A percentile compares a stretch with the other conserved stretches of the same genome.
Conservation (phyloP, 352 stramenopile species). For the Globisporangium barbulae region DNA sequence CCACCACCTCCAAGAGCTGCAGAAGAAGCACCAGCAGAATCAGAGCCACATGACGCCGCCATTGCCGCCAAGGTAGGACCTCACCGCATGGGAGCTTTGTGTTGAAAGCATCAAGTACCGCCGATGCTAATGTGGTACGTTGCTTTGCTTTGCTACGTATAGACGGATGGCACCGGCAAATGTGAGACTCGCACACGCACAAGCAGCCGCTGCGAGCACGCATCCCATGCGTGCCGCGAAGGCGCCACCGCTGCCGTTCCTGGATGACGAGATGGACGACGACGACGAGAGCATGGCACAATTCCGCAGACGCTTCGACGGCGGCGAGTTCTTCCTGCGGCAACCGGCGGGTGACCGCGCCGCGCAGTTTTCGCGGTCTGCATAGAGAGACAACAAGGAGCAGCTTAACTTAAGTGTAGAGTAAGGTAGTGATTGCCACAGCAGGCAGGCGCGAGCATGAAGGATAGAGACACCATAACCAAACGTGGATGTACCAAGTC, state of each 20-base stretch:
- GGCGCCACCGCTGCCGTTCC: slow-evolving; percentile 20
- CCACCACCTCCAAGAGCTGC: not conserved
- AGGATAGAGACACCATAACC: not conserved
- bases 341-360: not conserved
- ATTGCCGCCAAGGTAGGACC: not conserved
- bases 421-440: not conserved
- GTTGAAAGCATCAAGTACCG: not conserved
- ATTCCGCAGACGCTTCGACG: slow-evolving; percentile 19
- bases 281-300: slow-evolving; percentile 19
- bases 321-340: slow-evolving; percentile 10
- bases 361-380: slow-evolving; percentile 5
- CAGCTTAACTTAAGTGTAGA: not conserved
- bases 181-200: not conserved
- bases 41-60: slow-evolving; percentile 3
- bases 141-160: not conserved
- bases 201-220: not conserved
- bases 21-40: not conserved
- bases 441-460: not conserved
- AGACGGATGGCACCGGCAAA: slow-evolving; percentile 5
- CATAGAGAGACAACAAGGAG: not conserved
- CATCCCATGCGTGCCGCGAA: not conserved
- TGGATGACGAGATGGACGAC: slow-evolving; percentile 21
- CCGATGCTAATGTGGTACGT: not conserved
- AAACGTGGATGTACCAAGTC: too few species aligned
- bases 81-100: not conserved